Evolutionary conservation across 306 rosid genomes (phyloP), one percentile per base, ranked within the genome.

Genomic region (Calophaca sinica): DNA sequence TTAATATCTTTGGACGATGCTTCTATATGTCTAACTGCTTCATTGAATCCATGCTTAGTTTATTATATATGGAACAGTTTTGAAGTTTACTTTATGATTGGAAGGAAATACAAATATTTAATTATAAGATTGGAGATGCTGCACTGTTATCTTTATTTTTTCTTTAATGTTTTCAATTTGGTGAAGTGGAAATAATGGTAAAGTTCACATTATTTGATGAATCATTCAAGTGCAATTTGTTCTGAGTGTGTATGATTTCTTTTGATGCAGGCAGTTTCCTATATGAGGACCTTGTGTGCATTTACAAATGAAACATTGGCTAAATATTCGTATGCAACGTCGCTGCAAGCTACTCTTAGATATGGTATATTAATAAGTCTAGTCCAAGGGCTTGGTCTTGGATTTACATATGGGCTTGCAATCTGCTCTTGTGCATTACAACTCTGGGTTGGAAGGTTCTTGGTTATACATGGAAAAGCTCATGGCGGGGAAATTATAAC

Each of bases 311-410:
- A 96, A 86, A 92, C 99, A 35, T 84, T 96, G 83, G 97, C 99
- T 68, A 96, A 96, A 81, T 96, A 96, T 86, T 96, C 99, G 29
- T 96, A 96, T 80, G 99, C 99, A 55, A 90, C 99, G 9, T 96
- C 99, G 12, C 89, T 96, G 46, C 99, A 92, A 90, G 99, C 99
- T 80, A 96, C 99, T 80, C 87, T 96, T 58, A 87, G 98, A 85
- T 96, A 96, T 88, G 99, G 99, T 54, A 96, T 96, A 86, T 84
- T 96, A 80, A 96, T 96, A 72, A 96, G 99, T 83, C 96, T 96
- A 65, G 99, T 92, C 77, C 99, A 96, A 90, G 99, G 98, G 72
- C 99, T 96, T 83, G 99, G 99, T 39, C 98, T 96, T 81, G 99
- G 99, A 79, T 96, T 96, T 86, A 96, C 99, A 0, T 96, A 96